These are phyloP conservation scores for Paxillus rubicundulus DNA, from an alignment of 768 basidiomycete genomes.

Conservation along the genomic window DNA sequence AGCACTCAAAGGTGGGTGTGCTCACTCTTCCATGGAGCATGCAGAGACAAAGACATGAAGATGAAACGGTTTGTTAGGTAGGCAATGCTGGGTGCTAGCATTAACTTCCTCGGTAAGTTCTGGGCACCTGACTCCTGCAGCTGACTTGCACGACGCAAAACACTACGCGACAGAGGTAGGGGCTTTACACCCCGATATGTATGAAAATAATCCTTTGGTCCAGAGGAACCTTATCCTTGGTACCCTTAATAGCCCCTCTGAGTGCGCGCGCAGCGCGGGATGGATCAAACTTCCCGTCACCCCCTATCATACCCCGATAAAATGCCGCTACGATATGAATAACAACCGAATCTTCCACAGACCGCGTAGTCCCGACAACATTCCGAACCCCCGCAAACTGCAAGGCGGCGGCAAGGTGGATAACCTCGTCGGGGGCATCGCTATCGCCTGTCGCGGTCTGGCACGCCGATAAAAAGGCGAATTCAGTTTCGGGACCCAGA, in stretches of 20 bases:
- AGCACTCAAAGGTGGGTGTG: no score
- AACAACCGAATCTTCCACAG: conserved; percentile 23
- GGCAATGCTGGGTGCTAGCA: no score
- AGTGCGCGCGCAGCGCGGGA: conserved; percentile 15
- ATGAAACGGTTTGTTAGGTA: no score
- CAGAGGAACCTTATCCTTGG: conserved; percentile 12
- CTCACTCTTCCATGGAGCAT: no score
- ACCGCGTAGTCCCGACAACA: conserved; percentile 34
- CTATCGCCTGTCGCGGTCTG: conserved; percentile 26
- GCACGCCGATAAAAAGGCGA: conserved; percentile 33
- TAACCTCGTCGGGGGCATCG: conserved; percentile 24
- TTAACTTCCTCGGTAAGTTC: no score
- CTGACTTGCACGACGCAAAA: no score
- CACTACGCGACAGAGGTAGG: no score
- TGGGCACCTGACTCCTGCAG: no score
- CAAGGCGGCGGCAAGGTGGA: conserved; percentile 32
- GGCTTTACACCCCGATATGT: conserved; percentile 18
- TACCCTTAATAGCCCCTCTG: conserved; percentile 8
- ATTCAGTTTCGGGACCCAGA: conserved; percentile 13
- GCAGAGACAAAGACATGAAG: no score
- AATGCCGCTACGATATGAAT: conserved; percentile 12
- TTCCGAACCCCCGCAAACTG: conserved; percentile 27
- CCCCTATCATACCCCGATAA: conserved; percentile 16
- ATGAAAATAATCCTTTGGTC: conserved; percentile 23
- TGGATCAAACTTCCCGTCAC: conserved; percentile 15